Evolutionary conservation across 805 yeast genomes (phyloP).

Genomic region (Nakazawaea sp.): DNA sequence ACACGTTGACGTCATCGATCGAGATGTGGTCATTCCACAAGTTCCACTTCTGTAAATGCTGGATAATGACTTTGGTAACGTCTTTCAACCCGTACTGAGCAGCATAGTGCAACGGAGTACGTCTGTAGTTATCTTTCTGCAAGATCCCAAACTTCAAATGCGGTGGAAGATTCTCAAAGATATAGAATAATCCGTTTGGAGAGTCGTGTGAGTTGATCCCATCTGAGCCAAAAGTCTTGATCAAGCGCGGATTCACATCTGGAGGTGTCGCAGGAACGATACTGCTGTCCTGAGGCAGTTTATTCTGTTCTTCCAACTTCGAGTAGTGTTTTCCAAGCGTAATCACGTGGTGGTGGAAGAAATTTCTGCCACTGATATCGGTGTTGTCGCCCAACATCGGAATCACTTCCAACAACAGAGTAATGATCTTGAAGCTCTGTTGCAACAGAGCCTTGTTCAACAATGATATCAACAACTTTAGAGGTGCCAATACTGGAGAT

Average conservation of each 20-base stretch:
- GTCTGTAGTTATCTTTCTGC: constrained; percentile 64
- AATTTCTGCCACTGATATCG: constrained; percentile 77
- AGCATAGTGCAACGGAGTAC: constrained; percentile 88
- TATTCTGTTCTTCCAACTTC: constrained; percentile 20
- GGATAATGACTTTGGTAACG: constrained; percentile 51
- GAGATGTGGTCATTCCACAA: constrained; percentile 42
- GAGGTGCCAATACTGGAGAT: constrained; percentile 42
- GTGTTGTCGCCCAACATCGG: constrained; percentile 52
- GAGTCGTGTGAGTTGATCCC: constrained; percentile 54
- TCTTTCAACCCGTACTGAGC: constrained; percentile 77
- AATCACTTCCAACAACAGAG: constrained; percentile 40
- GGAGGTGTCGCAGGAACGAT: constrained; percentile 47
- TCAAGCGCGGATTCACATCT: constrained; percentile 36
- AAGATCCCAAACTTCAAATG: constrained; percentile 48
- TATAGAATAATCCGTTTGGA: constrained; percentile 50
- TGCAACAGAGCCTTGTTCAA: constrained; percentile 58
- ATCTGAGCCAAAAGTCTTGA: constrained; percentile 54
- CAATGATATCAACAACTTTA: constrained; percentile 50
- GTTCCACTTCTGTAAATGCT: constrained; percentile 51
- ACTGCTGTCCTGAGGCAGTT: constrained; percentile 13
- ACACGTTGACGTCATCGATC: constrained; percentile 46
- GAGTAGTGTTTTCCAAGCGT: constrained; percentile 61
- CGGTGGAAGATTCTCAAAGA: constrained; percentile 50
- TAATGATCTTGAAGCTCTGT: constrained; percentile 53
- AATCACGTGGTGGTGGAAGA: constrained; percentile 79